Evolutionary conservation across 148 eudicot genomes (phyloP).

Genomic region (Camellia sinensis): DNA sequence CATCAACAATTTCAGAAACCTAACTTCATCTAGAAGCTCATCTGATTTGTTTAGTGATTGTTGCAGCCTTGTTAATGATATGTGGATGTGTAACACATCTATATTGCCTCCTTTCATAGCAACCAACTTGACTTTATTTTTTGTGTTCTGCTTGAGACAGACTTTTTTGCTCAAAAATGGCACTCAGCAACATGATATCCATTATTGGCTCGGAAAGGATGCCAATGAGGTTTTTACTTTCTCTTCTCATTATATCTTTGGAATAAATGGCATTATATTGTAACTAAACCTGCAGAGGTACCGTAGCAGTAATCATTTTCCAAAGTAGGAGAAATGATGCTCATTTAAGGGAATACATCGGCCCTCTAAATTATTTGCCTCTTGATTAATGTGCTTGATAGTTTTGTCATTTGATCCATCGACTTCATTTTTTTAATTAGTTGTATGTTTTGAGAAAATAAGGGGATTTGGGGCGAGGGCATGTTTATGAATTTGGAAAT

Average conservation of each 20-base stretch:
- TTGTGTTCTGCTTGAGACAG: conserved; percentile 32
- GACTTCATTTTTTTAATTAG: neutral
- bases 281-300: conserved; percentile 7
- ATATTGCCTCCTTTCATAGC: neutral
- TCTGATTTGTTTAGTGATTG: neutral
- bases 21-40: conserved; percentile 2
- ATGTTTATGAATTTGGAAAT: neutral
- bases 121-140: conserved; percentile 15
- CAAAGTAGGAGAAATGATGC: neutral
- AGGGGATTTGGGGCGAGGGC: neutral
- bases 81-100: neutral
- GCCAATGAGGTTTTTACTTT: conserved; percentile 50
- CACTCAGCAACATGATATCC: conserved; percentile 53
- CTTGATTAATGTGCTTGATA: neutral
- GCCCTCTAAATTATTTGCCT: neutral
- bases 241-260: conserved; percentile 1
- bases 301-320: neutral
- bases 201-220: conserved; percentile 79
- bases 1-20: conserved; percentile 7
- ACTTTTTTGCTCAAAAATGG: conserved; percentile 53
- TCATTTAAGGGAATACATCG: neutral
- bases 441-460: neutral
- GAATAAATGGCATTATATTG: neutral
- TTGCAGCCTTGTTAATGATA: neutral
- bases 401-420: conserved; percentile 4